phyloP scores from a whole-genome alignment of 257 asterid species.

The Marsdenia floribunda region DNA sequence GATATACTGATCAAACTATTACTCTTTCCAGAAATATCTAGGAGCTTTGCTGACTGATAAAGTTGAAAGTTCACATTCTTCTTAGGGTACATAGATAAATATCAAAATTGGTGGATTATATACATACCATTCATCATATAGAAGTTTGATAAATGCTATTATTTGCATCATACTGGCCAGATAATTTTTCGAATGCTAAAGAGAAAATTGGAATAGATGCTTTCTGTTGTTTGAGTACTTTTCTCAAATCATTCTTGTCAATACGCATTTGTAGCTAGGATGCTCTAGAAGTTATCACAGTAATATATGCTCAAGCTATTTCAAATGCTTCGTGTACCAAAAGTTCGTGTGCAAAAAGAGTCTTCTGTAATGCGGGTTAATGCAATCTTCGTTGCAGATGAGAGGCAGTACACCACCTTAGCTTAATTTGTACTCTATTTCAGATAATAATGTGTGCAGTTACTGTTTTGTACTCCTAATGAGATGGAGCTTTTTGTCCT shows the following conservation, averaged over 20 bases:
- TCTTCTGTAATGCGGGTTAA: not conserved
- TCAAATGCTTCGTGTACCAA: not conserved
- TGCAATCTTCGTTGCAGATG: not conserved
- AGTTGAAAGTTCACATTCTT: not conserved
- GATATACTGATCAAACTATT: not conserved
- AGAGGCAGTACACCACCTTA: not conserved
- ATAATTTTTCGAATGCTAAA: not conserved
- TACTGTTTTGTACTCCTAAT: not conserved
- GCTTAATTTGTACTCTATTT: not conserved
- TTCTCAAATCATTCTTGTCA: not conserved
- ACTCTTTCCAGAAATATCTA: not conserved
- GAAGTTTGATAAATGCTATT: not conserved
- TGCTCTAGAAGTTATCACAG: not conserved
- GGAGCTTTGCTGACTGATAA: not conserved
- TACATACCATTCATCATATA: too few species aligned
- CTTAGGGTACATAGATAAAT: not conserved
- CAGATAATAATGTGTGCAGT: not conserved
- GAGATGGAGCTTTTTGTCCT: not conserved
- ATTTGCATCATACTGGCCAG: not conserved
- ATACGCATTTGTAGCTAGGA: not conserved
- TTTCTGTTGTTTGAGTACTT: not conserved
- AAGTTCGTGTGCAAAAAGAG: not conserved
- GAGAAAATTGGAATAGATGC: not conserved
- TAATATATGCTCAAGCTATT: not conserved
- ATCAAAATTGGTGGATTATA: not conserved